phyloP scores from a whole-genome alignment of 441 rosid species.

The Corymbia calophylla region DNA sequence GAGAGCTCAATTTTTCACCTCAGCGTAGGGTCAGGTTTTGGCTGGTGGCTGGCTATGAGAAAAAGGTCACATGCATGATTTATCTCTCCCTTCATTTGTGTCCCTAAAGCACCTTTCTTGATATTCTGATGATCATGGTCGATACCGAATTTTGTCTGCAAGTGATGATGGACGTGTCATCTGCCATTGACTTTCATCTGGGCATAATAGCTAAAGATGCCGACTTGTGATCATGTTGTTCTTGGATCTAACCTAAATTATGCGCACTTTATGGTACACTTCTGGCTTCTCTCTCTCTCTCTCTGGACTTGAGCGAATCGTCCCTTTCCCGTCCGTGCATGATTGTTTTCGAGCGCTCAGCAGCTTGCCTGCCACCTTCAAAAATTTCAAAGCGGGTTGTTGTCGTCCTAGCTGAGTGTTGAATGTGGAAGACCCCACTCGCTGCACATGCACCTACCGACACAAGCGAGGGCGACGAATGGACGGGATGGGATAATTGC shows the following conservation, averaged over 20 bases:
- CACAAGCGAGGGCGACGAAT: no score
- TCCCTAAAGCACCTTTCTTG: neutral
- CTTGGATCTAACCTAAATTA: neutral
- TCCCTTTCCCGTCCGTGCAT: neutral
- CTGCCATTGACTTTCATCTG: neutral
- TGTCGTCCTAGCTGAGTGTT: neutral
- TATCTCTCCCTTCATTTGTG: neutral
- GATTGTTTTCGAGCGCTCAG: neutral
- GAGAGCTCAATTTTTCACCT: neutral
- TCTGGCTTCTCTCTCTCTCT: neutral
- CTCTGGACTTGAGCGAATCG: neutral
- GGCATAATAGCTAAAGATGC: neutral
- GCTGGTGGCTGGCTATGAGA: neutral
- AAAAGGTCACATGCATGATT: neutral
- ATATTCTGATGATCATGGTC: neutral
- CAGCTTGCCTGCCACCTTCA: neutral
- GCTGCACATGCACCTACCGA: no score
- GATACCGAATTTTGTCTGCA: neutral
- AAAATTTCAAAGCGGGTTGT: no score
- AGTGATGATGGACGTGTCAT: neutral
- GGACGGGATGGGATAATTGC: no score
- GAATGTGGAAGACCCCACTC: neutral
- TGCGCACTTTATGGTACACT: neutral
- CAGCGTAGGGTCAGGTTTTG: neutral
- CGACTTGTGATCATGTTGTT: neutral